phyloP scores from a whole-genome alignment of 441 rosid species.

The Eutrema salsugineum region DNA sequence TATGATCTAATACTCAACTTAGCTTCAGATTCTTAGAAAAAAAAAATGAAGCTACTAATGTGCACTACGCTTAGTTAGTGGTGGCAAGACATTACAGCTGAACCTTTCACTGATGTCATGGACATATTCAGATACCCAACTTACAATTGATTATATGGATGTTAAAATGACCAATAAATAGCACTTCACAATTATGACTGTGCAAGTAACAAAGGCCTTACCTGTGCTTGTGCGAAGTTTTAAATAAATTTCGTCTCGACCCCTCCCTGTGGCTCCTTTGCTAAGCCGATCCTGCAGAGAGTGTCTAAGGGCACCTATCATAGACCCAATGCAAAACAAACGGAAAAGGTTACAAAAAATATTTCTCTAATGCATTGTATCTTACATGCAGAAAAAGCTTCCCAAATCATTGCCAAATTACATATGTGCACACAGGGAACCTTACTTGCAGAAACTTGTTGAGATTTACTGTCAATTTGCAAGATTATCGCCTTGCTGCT shows the following conservation, averaged over 20 bases:
- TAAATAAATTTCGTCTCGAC: conserved; percentile 62
- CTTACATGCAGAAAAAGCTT: conserved; percentile 3
- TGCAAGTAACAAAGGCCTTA: conserved; percentile 10
- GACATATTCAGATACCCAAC: conserved; percentile 3
- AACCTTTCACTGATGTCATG: background rate
- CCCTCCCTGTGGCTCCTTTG: conserved; percentile 61
- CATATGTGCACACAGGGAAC: conserved; percentile 9
- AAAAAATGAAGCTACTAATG: background rate
- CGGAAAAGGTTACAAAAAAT: background rate
- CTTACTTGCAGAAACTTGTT: conserved; percentile 80
- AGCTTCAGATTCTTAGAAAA: background rate
- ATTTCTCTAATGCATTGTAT: conserved; percentile 1
- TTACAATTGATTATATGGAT: background rate
- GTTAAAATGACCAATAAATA: background rate
- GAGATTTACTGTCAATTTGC: conserved; percentile 66
- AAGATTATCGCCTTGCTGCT: conserved; percentile 67
- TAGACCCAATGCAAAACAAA: conserved; percentile 16
- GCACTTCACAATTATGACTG: background rate
- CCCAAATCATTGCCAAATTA: background rate
- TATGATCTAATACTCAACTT: background rate
- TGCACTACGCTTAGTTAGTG: background rate
- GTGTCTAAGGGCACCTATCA: conserved; percentile 67
- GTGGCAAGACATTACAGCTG: background rate
- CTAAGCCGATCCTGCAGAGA: conserved; percentile 77
- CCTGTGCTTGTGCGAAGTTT: conserved; percentile 77